Evolutionary conservation across 495 filamentous ascomycete genomes (phyloP).

Genomic region (Elasticomyces elasticus): DNA sequence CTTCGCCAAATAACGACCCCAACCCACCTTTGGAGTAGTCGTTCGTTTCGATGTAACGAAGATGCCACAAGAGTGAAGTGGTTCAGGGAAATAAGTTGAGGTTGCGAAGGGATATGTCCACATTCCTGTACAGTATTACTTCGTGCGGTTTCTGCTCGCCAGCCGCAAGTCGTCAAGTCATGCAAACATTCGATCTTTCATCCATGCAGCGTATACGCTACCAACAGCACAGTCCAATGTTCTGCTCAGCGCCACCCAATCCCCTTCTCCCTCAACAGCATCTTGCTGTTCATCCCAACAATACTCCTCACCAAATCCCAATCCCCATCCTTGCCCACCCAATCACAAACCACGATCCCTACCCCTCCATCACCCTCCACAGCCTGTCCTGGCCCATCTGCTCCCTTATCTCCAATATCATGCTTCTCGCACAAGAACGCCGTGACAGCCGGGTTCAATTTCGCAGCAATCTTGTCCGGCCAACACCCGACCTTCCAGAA

Average conservation of each 20-base stretch:
- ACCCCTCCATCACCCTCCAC: slow-evolving; percentile 61
- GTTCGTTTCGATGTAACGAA: no score
- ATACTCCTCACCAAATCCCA: slow-evolving; percentile 89
- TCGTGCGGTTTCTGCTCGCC: no score
- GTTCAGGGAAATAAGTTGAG: no score
- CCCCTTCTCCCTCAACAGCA: slow-evolving; percentile 42
- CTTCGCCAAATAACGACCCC: no score
- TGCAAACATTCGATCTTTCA: no score
- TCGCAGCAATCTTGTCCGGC: slow-evolving; percentile 62
- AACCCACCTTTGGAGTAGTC: no score
- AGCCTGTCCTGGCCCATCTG: slow-evolving; percentile 28
- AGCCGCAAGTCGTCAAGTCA: background rate
- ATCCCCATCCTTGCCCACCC: slow-evolving; percentile 79
- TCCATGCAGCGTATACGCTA: background rate
- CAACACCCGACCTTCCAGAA: slow-evolving; percentile 88
- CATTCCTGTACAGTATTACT: no score
- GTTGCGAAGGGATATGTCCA: no score
- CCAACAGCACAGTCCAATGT: background rate
- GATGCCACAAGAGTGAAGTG: no score
- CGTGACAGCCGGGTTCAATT: slow-evolving; percentile 80
- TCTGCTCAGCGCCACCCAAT: background rate
- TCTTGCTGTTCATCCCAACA: slow-evolving; percentile 78
- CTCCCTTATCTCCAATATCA: slow-evolving; percentile 32
- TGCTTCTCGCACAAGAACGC: slow-evolving; percentile 68
- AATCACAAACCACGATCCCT: slow-evolving; percentile 89